Base-by-base conservation (phyloP, 192 early-diverging fungal genomes). In the Gigaspora rosea region DNA sequence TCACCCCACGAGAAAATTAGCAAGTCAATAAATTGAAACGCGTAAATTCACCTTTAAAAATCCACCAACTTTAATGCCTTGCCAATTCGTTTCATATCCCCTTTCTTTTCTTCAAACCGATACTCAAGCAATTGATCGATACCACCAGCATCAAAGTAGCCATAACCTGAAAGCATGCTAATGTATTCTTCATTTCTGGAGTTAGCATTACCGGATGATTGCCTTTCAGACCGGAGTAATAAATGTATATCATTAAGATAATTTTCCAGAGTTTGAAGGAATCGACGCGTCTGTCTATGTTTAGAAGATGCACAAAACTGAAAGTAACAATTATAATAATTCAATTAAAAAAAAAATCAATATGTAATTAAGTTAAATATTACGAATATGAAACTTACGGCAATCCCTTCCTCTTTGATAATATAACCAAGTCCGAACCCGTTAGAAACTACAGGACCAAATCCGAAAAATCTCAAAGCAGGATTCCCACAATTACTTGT, bases 351-450 rank as follows among this genome's bases (percentile, higher is more conserved):
- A 52, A 27, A 77, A 2, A 27, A 27, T 27, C 9, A 74, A 78
- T 18, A 13, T 22, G 13, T 46, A 68, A 35, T 8, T 58, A 9
- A 73, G 13, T 9, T 27, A 73, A 68, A 52, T 27, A 18, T 8
- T 15, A 33, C 9, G 16, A 20, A 6, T 22, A 20, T 74, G n/a
- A 35, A 18, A 82, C 80, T 85, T 80, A 85, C 84, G 0, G 85
- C 66, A 54, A 86, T 86, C 13, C 76, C 85, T 11, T 86, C 86
- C 51, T 87, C 83, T 51, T 83, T 83, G 61, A 86, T 88, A 62
- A 95, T 82, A 81, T 96, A 96, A 80, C 92, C 94, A 85, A 95
- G 86, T 15, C 95, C 95, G 79, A 94, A 96, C 16, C 95, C 94
- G 61, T 93, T 88, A 11, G 86, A 82, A 46, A 91, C 85, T 50